These are phyloP conservation scores for Saturnispora besseyi DNA, from an alignment of 805 yeast species.

Conservation along the genomic window DNA sequence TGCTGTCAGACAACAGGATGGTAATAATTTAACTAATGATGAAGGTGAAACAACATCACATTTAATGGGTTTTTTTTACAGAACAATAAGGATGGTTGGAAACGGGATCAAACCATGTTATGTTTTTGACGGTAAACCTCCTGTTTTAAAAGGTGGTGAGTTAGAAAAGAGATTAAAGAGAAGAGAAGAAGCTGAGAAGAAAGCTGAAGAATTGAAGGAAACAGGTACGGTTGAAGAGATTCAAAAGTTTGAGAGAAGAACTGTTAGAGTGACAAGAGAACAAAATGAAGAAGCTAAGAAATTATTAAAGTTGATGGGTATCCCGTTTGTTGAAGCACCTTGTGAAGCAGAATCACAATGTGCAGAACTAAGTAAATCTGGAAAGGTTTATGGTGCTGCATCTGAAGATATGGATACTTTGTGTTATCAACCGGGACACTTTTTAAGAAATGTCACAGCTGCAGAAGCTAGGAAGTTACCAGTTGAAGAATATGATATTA, in stretches of 20 bases:
- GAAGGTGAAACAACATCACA: constrained; percentile 91
- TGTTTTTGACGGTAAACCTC: constrained; percentile 98
- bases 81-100: constrained; percentile 83
- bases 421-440: constrained; percentile 78
- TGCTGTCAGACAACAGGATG: constrained; percentile 95
- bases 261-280: constrained; percentile 79
- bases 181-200: constrained; percentile 75
- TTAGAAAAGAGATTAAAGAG: constrained; percentile 74
- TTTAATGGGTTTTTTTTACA: constrained; percentile 90
- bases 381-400: constrained; percentile 94
- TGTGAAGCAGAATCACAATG: constrained; percentile 99
- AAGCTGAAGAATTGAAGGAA: constrained; percentile 66
- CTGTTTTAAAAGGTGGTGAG: constrained; percentile 87
- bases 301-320: constrained; percentile 81
- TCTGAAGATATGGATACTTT: constrained; percentile 98
- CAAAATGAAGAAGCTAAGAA: constrained; percentile 92
- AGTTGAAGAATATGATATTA: constrained; percentile 69
- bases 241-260: constrained; percentile 70
- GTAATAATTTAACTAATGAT: constrained; percentile 82
- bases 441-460: constrained; percentile 84
- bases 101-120: constrained; percentile 94
- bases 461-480: constrained; percentile 92
- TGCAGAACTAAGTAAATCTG: constrained; percentile 81
- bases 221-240: constrained; percentile 73
- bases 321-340: constrained; percentile 89